Evolutionary conservation across 805 yeast species (phyloP).

Genomic region (Metschnikowia santaceciliae): DNA sequence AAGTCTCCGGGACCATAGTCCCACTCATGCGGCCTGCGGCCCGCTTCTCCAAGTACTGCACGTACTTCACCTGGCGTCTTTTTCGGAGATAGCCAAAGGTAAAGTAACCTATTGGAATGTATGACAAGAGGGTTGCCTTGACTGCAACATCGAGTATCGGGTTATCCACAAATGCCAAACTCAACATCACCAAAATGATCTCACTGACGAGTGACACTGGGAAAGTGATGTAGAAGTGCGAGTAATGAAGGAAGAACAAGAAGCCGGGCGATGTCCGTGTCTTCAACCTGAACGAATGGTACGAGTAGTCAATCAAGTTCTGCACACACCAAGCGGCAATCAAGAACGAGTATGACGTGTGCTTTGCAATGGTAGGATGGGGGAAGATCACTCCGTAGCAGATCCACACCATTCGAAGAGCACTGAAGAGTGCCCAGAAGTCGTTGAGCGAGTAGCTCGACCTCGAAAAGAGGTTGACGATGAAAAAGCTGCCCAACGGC

Average conservation of each 20-base stretch:
- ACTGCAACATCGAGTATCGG: constrained; percentile 25
- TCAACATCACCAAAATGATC: constrained; percentile 32
- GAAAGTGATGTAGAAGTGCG: constrained; percentile 31
- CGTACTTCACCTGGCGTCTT: constrained; percentile 21
- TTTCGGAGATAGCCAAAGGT: constrained; percentile 29
- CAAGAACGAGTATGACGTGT: constrained; percentile 37
- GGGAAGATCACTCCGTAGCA: constrained; percentile 41
- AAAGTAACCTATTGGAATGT: constrained; percentile 35
- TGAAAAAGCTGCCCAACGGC: constrained; percentile 27
- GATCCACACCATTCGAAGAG: constrained; percentile 33
- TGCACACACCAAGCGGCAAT: constrained; percentile 35
- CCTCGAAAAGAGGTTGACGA: constrained; percentile 9
- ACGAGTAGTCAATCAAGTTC: constrained; percentile 30
- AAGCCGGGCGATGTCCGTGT: constrained; percentile 33
- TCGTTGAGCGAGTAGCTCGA: constrained; percentile 11
- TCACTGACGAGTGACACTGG: constrained; percentile 34
- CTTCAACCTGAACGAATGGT: constrained; percentile 33
- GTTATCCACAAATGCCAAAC: constrained; percentile 28
- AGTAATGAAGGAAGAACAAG: constrained; percentile 36
- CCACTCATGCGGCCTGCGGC: constrained; percentile 7
- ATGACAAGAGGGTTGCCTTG: constrained; percentile 25
- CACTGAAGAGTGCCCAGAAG: constrained; percentile 29
- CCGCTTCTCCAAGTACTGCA: constrained; percentile 20
- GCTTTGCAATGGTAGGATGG: constrained; percentile 40
- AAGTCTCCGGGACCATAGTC: neutral